phyloP scores from a whole-genome alignment of 2,329 filamentous ascomycete species.

The Penicillium polonicum region DNA sequence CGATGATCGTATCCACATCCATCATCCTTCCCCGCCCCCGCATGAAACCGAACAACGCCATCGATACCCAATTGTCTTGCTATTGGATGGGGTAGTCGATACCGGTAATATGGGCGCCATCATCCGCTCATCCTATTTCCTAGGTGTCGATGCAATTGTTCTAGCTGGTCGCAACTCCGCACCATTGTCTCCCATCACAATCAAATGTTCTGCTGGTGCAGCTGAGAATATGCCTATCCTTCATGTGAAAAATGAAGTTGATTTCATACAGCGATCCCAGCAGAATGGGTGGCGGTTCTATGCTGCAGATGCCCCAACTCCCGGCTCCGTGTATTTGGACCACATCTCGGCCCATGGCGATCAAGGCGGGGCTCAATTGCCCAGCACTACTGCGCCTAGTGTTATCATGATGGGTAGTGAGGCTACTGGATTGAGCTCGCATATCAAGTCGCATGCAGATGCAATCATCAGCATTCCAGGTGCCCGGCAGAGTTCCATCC shows the following conservation, averaged over 20 bases:
- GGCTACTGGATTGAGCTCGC: slow-evolving; percentile 67
- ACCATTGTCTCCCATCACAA: slow-evolving; percentile 69
- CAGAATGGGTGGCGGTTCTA: slow-evolving; percentile 78
- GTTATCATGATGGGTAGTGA: slow-evolving; percentile 83
- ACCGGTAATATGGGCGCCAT: slow-evolving; percentile 89
- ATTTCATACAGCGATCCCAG: slow-evolving; percentile 68
- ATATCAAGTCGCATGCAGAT: slow-evolving; percentile 66
- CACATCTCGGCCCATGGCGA: slow-evolving; percentile 9
- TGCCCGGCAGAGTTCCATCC: slow-evolving; percentile 45
- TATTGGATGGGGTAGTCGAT: slow-evolving; percentile 61
- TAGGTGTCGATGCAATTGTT: slow-evolving; percentile 82
- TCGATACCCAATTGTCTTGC: slow-evolving; percentile 43
- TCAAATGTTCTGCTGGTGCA: slow-evolving; percentile 87
- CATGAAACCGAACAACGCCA: slow-evolving; percentile 8
- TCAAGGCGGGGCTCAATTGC: slow-evolving; percentile 44
- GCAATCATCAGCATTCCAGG: slow-evolving; percentile 62
- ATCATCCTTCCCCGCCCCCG: slow-evolving; percentile 16
- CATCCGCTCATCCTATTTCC: slow-evolving; percentile 80
- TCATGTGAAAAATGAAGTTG: slow-evolving; percentile 62
- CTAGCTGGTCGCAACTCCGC: slow-evolving; percentile 74
- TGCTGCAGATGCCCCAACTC: slow-evolving; percentile 61
- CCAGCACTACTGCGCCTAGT: slow-evolving; percentile 60
- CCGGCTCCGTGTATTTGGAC: slow-evolving; percentile 27
- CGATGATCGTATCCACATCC: slow-evolving; percentile 49
- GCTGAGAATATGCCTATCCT: slow-evolving; percentile 77